These are phyloP conservation scores for Monilinia vaccinii-corymbosi DNA, from an alignment of 2,329 filamentous ascomycete genomes.

Conservation along the genomic window DNA sequence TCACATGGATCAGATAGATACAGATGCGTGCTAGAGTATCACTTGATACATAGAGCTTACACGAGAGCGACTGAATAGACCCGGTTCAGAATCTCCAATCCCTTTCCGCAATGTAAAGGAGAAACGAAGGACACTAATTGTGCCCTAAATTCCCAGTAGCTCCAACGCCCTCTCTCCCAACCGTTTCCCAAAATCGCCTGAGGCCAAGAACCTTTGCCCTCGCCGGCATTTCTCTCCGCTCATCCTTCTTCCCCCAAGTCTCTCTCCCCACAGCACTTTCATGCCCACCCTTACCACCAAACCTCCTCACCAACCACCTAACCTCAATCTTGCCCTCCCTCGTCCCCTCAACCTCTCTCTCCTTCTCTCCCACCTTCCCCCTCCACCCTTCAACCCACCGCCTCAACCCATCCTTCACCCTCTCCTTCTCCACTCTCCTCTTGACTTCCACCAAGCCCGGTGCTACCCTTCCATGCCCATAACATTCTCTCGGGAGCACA, in stretches of 20 bases:
- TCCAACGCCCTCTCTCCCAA: constrained; percentile 32
- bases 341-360: constrained; percentile 37
- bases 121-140: not conserved
- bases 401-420: constrained; percentile 56
- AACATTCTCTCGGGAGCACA: constrained; percentile 57
- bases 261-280: constrained; percentile 30
- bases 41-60: no score
- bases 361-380: constrained; percentile 25
- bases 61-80: no score
- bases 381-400: constrained; percentile 48
- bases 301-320: constrained; percentile 33
- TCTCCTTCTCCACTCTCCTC: constrained; percentile 55
- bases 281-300: constrained; percentile 36
- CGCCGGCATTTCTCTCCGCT: constrained; percentile 34
- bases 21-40: no score
- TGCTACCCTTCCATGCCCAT: constrained; percentile 37
- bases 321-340: constrained; percentile 25
- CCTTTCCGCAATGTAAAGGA: no score
- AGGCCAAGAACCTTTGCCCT: constrained; percentile 47
- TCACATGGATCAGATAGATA: no score
- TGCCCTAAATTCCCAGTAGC: not conserved
- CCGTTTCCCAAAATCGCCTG: constrained; percentile 56
- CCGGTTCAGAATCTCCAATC: no score
- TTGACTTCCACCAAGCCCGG: constrained; percentile 54
- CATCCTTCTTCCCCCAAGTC: constrained; percentile 39